Conservation (phyloP, 1,284 basidiomycete genomes). For the Ustilago bromivora region DNA sequence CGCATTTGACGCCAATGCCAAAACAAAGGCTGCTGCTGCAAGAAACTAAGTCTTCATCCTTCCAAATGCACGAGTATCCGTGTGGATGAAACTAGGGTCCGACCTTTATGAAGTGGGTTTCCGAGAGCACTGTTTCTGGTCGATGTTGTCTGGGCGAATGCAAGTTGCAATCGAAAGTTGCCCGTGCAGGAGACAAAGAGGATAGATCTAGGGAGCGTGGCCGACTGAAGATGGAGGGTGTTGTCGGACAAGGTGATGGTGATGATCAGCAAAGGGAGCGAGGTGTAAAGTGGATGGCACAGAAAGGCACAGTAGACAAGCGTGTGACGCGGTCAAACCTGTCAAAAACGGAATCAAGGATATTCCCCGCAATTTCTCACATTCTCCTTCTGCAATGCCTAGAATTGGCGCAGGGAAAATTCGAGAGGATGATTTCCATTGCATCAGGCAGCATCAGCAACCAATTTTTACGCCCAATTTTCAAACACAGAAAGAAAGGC, state of each 20-base stretch:
- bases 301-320: too few relatives aligned
- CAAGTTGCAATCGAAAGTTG: too few relatives aligned
- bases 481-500: slow-evolving; percentile 15
- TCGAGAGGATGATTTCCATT: slow-evolving; percentile 17
- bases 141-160: too few relatives aligned
- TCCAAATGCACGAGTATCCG: too few relatives aligned
- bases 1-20: slow-evolving; percentile 5
- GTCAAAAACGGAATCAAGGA: slow-evolving; percentile 7
- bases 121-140: too few relatives aligned
- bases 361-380: slow-evolving; percentile 32
- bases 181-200: too few relatives aligned
- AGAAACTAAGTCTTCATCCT: slow-evolving; percentile 16
- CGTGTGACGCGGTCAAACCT: slow-evolving; percentile 4
- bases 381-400: neutral
- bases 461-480: slow-evolving; percentile 13
- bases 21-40: neutral
- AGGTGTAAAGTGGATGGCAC: neutral
- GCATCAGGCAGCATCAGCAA: neutral
- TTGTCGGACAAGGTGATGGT: too few relatives aligned
- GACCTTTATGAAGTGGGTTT: neutral
- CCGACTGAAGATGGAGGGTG: too few relatives aligned
- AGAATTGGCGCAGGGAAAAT: neutral
- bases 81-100: neutral
- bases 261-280: too few relatives aligned
- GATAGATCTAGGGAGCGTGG: too few relatives aligned